phyloP scores from a whole-genome alignment of 345 rosid species.

The Acer yangbiense region DNA sequence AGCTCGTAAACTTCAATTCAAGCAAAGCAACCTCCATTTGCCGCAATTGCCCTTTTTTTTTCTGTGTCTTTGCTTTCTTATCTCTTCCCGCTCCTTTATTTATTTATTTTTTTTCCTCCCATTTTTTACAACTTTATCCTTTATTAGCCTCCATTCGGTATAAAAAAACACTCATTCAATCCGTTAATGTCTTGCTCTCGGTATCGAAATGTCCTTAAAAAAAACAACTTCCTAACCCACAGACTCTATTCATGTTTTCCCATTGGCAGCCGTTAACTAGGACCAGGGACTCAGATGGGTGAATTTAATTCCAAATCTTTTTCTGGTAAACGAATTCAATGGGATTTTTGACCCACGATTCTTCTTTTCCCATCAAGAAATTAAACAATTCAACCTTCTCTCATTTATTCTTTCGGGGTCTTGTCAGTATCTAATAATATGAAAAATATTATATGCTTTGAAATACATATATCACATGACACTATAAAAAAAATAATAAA shows the following conservation, averaged over 20 bases:
- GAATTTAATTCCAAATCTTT: conserved; percentile 19
- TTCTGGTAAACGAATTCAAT: conserved; percentile 20
- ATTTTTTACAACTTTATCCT: neutral
- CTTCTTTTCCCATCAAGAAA: neutral
- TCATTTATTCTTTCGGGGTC: neutral
- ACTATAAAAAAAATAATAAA: too few relatives aligned
- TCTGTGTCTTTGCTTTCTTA: neutral
- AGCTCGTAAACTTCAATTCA: neutral
- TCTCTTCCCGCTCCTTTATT: neutral
- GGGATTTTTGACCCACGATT: neutral
- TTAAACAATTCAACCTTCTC: neutral
- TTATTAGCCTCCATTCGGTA: too few relatives aligned
- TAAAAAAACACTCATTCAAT: too few relatives aligned
- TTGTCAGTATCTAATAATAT: too few relatives aligned
- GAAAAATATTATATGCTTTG: too few relatives aligned
- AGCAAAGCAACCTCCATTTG: conserved; percentile 15
- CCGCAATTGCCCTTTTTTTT: conserved; percentile 16
- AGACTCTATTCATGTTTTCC: neutral
- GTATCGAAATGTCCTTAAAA: too few relatives aligned
- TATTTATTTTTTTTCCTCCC: neutral
- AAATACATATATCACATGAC: neutral
- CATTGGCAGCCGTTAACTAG: conserved; percentile 12
- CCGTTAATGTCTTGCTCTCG: too few relatives aligned
- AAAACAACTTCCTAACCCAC: neutral
- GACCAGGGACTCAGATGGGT: neutral